phyloP scores from a whole-genome alignment of 352 stramenopile species.

The Poterioochromonas sp. region DNA sequence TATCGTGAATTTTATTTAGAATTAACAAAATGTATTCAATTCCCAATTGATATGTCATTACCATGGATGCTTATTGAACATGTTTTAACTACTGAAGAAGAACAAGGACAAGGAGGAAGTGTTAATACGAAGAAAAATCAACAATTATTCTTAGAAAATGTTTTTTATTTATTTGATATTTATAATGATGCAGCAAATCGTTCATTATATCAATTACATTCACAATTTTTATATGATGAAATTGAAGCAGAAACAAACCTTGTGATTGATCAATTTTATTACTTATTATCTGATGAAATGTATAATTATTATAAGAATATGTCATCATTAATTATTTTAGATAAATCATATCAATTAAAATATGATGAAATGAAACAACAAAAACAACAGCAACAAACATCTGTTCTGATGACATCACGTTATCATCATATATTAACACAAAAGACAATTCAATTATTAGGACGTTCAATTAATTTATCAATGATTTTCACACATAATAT shows the following conservation, averaged over 20 bases:
- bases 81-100: slow-evolving; percentile 51
- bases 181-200: slow-evolving; percentile 66
- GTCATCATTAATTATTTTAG: slow-evolving; percentile 38
- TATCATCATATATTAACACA: slow-evolving; percentile 29
- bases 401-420: neutral
- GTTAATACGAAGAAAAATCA: slow-evolving; percentile 31
- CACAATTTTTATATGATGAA: slow-evolving; percentile 65
- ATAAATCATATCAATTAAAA: slow-evolving; percentile 36
- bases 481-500: slow-evolving; percentile 54
- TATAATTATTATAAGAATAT: slow-evolving; percentile 58
- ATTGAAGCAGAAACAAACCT: slow-evolving; percentile 65
- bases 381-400: too few relatives aligned
- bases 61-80: slow-evolving; percentile 65
- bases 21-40: slow-evolving; percentile 56
- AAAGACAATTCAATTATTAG: slow-evolving; percentile 55
- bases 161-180: slow-evolving; percentile 59
- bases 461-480: slow-evolving; percentile 55
- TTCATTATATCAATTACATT: slow-evolving; percentile 53
- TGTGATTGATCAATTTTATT: slow-evolving; percentile 65
- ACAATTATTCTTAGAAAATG: slow-evolving; percentile 44
- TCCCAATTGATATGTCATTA: slow-evolving; percentile 66
- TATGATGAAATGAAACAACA: neutral
- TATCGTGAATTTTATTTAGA: slow-evolving; percentile 52
- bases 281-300: slow-evolving; percentile 54
- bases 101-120: too few relatives aligned